phyloP scores from a whole-genome alignment of 164 flowering plant genomes.

The Cinnamomum chago region DNA sequence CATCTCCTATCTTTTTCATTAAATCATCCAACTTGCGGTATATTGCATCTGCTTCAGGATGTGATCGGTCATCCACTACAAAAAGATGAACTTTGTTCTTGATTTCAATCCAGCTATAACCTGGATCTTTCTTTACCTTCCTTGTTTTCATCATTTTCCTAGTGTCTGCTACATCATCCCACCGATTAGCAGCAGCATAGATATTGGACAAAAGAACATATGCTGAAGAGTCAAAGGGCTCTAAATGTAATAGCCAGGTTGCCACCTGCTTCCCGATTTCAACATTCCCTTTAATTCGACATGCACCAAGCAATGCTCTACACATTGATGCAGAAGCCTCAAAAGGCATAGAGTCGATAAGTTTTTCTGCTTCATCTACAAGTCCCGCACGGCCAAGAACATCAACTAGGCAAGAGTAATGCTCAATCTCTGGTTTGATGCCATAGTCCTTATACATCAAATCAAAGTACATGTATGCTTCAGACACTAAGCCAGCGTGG shows the following conservation, averaged over 20 bases:
- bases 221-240: slow-evolving; percentile 50
- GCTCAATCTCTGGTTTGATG: slow-evolving; percentile 51
- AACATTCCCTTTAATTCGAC: slow-evolving; percentile 39
- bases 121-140: slow-evolving; percentile 57
- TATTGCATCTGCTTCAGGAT: slow-evolving; percentile 39
- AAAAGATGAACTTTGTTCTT: slow-evolving; percentile 50
- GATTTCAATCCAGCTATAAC: slow-evolving; percentile 69
- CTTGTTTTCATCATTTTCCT: slow-evolving; percentile 47
- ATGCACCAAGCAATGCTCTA: slow-evolving; percentile 58
- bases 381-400: slow-evolving; percentile 65
- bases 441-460: slow-evolving; percentile 34
- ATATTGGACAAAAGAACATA: slow-evolving; percentile 63
- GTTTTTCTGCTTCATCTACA: slow-evolving; percentile 41
- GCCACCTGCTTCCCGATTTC: slow-evolving; percentile 47
- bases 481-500: slow-evolving; percentile 50
- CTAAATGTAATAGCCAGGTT: slow-evolving; percentile 34
- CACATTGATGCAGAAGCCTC: slow-evolving; percentile 49
- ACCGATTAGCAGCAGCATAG: slow-evolving; percentile 43
- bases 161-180: slow-evolving; percentile 46
- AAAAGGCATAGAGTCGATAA: slow-evolving; percentile 44
- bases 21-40: slow-evolving; percentile 39
- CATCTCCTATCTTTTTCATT: slow-evolving; percentile 30
- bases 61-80: slow-evolving; percentile 51
- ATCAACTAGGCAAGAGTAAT: slow-evolving; percentile 66
- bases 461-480: slow-evolving; percentile 40